These are phyloP conservation scores for Pythium rhizo-oryzae DNA, from an alignment of 352 stramenopile species.

Conservation along the genomic window DNA sequence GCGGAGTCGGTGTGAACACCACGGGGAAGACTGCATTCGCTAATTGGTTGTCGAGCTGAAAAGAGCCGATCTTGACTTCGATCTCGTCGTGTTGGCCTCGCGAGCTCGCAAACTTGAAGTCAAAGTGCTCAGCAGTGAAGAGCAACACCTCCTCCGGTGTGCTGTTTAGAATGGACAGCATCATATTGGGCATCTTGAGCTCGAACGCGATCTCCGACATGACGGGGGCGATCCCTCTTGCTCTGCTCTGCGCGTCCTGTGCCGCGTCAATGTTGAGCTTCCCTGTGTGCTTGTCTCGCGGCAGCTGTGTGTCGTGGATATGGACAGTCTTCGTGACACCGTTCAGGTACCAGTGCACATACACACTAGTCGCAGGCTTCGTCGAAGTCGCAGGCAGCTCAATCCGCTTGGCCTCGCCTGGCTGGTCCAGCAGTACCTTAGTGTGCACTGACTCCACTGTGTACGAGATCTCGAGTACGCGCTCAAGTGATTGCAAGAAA, in stretches of 20 bases:
- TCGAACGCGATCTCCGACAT: conserved; percentile 60
- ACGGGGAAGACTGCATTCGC: conserved; percentile 77
- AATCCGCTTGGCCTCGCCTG: conserved; percentile 61
- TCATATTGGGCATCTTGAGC: conserved; percentile 61
- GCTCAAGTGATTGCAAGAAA: conserved; percentile 69
- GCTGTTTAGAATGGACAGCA: conserved; percentile 75
- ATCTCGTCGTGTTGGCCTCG: conserved; percentile 79
- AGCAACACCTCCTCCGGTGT: conserved; percentile 74
- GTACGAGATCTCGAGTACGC: conserved; percentile 66
- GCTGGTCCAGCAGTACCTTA: conserved; percentile 76
- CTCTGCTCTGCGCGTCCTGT: not conserved
- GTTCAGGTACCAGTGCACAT: conserved; percentile 83
- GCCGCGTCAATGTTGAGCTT: conserved; percentile 35
- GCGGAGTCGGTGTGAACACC: conserved; percentile 73
- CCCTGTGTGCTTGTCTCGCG: conserved; percentile 70
- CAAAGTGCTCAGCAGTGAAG: conserved; percentile 66
- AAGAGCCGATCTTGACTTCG: conserved; percentile 79
- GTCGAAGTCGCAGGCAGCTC: conserved; percentile 52
- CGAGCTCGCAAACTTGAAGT: conserved; percentile 66
- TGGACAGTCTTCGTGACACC: conserved; percentile 85
- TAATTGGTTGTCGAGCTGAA: conserved; percentile 88
- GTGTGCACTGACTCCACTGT: conserved; percentile 42
- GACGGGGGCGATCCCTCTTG: conserved; percentile 28
- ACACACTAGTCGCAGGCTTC: conserved; percentile 38
- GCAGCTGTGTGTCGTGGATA: conserved; percentile 63